These are phyloP conservation scores for Tremella mesenterica DNA, from an alignment of 768 basidiomycete species.

Conservation along the genomic window DNA sequence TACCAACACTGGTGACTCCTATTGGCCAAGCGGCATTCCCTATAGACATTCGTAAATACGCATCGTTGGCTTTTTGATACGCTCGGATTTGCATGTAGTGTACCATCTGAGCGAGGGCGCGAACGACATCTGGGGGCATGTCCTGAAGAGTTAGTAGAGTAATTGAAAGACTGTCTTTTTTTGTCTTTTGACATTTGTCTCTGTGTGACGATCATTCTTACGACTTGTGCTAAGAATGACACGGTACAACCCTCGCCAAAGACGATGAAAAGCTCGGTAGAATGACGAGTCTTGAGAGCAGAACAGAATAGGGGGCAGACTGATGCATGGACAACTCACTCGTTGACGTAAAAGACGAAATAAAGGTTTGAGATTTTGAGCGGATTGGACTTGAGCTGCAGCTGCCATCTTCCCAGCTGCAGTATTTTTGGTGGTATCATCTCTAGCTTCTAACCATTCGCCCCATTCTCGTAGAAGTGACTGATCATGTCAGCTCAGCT, in stretches of 20 bases:
- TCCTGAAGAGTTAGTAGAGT: slow-evolving; percentile 47
- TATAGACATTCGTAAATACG: slow-evolving; percentile 91
- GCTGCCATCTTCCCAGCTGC: slow-evolving; percentile 89
- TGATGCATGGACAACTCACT: slow-evolving; percentile 58
- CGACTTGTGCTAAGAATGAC: too few species aligned
- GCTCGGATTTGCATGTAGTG: slow-evolving; percentile 93
- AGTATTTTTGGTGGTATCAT: slow-evolving; percentile 77
- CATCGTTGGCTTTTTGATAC: slow-evolving; percentile 92
- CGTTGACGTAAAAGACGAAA: slow-evolving; percentile 83
- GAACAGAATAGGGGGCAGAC: neutral
- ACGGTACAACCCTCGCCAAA: too few species aligned
- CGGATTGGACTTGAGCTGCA: slow-evolving; percentile 89
- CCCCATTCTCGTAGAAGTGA: slow-evolving; percentile 91
- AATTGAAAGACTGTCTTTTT: too few species aligned
- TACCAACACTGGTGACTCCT: slow-evolving; percentile 98
- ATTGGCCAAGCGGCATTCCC: slow-evolving; percentile 99
- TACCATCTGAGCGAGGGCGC: slow-evolving; percentile 81
- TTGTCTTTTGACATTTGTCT: too few species aligned
- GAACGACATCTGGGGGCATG: slow-evolving; percentile 73
- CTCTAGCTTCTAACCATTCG: slow-evolving; percentile 84
- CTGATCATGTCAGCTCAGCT: slow-evolving; percentile 21
- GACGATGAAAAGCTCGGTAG: too few species aligned
- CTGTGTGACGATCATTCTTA: too few species aligned
- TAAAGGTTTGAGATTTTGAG: slow-evolving; percentile 90
- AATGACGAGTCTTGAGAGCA: too few species aligned